phyloP scores from a whole-genome alignment of 2,329 filamentous ascomycete species.

The Pyrenochaeta sp. region DNA sequence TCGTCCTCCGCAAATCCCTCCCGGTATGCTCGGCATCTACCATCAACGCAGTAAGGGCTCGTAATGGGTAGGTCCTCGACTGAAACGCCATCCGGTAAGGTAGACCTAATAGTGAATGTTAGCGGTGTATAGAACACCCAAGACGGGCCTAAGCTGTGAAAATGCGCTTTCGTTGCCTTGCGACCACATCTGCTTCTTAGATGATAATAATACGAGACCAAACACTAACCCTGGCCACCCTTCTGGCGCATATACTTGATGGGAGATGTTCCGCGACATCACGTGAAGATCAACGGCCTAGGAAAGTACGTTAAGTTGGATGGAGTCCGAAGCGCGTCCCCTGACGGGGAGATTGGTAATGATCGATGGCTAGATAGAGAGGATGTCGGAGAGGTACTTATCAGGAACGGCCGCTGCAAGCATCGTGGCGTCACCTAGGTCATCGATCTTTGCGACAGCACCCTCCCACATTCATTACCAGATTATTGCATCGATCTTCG shows the following conservation, averaged over 20 bases:
- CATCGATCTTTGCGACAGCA: slow-evolving; percentile 14
- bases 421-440: slow-evolving; percentile 6
- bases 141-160: neutral
- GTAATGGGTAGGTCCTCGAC: slow-evolving; percentile 21
- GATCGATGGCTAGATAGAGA: slow-evolving; percentile 10
- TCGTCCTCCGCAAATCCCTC: slow-evolving; percentile 19
- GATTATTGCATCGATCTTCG: slow-evolving; percentile 18
- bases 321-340: neutral
- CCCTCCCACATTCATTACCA: slow-evolving; percentile 12
- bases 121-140: neutral
- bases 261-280: slow-evolving; percentile 11
- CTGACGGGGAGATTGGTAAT: slow-evolving; percentile 19
- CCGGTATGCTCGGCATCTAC: slow-evolving; percentile 17
- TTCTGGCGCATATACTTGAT: slow-evolving; percentile 12
- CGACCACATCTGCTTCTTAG: neutral
- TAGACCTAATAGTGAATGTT: neutral
- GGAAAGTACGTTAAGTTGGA: neutral
- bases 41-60: slow-evolving; percentile 20
- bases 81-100: slow-evolving; percentile 7
- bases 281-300: neutral
- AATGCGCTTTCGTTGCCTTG: neutral
- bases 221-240: slow-evolving; percentile 19
- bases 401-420: slow-evolving; percentile 5
- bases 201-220: neutral
- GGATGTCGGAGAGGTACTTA: slow-evolving; percentile 21